Evolutionary conservation across 129 eudicot species (phyloP), one percentile per base, ranked within the genome.

Genomic region (Glebionis coronaria): DNA sequence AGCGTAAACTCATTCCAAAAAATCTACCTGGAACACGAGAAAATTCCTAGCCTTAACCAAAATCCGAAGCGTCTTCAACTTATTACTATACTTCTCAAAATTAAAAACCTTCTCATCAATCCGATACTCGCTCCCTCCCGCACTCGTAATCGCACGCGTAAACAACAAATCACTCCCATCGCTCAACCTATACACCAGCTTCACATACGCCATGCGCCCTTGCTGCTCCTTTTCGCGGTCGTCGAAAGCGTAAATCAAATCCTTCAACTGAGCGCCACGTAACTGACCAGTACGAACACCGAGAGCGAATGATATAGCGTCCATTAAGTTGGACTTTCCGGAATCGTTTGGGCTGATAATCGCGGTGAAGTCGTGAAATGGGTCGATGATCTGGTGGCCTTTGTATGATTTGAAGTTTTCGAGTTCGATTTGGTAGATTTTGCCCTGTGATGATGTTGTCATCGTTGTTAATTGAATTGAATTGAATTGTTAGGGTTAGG

Each of bases 11-110:
- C 9, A n/a, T n/a, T n/a, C n/a, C n/a, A n/a, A n/a, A n/a, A n/a
- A n/a, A n/a, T n/a, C n/a, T 27, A 94, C 99, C 99, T 94, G 99
- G 75, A 94, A 94, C 47, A 94, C 99, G 13, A 94, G 86, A 66
- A 94, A 94, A 83, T 89, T 94, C 51, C 99, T 82, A 8, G 99
- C 99, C 79, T 94, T 94, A 44, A 94, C 92, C 0, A 94, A 86
- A 61, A 94, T 87, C 12, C 97, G 97, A 21, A 94, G 89, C 1
- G 88, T 71, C 79, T 67, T 89, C 86, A 94, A 69, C 73, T 65
- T 82, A 3, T 72, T 78, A 51, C 82, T 78, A 66, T 94, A 94
- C 15, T 83, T 93, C 63, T 94, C 95, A 95, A 92, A 89, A 27
- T 78, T 89, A 40, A 94, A 97, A 21, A 81, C 70, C 9, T 78